A percentile compares a stretch with the other conserved stretches of the same genome.
Evolutionary conservation across 352 stramenopile species (phyloP).

Genomic region (Globisporangium nagaii): DNA sequence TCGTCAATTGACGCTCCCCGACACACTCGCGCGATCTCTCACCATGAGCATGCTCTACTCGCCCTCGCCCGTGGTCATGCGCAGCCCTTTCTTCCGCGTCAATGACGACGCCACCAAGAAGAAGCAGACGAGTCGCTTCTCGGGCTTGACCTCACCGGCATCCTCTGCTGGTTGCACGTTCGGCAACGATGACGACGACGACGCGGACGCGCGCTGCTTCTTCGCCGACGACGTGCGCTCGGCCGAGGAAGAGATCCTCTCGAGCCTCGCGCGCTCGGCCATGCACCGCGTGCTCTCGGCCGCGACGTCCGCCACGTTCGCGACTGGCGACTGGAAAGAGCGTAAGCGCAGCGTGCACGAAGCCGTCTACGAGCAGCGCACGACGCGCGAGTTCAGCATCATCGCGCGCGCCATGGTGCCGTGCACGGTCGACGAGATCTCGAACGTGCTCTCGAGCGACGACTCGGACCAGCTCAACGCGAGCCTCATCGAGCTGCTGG

Average conservation of each 20-base stretch:
- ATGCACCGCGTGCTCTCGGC: conserved; percentile 11
- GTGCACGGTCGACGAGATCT: conserved; percentile 21
- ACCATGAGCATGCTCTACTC: conserved; percentile 2
- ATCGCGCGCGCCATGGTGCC: conserved; percentile 14
- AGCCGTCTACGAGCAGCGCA: conserved; percentile 6
- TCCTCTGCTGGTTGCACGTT: neutral
- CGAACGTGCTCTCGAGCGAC: conserved; percentile 13
- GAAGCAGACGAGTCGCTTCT: conserved; percentile 1
- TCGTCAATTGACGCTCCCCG: conserved; percentile 4
- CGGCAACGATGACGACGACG: neutral
- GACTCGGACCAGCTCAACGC: conserved; percentile 25
- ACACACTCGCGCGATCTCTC: neutral
- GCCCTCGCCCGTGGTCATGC: neutral
- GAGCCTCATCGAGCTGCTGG: conserved; percentile 20
- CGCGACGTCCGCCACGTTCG: conserved; percentile 2
- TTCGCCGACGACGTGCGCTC: neutral
- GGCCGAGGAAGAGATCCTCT: conserved; percentile 7
- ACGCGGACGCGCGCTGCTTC: neutral
- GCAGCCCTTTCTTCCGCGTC: conserved; percentile 9
- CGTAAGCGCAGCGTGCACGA: neutral
- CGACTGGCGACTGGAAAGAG: conserved; percentile 4
- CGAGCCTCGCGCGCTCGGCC: conserved; percentile 3
- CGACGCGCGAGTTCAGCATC: conserved; percentile 10
- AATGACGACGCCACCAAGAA: neutral
- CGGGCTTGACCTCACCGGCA: conserved; percentile 3